Percentiles rank a stretch among this genome's conserved stretches.
These are phyloP conservation scores for Daldinia eschscholtzii DNA, from an alignment of 2,329 filamentous ascomycete genomes.

Conservation along the genomic window DNA sequence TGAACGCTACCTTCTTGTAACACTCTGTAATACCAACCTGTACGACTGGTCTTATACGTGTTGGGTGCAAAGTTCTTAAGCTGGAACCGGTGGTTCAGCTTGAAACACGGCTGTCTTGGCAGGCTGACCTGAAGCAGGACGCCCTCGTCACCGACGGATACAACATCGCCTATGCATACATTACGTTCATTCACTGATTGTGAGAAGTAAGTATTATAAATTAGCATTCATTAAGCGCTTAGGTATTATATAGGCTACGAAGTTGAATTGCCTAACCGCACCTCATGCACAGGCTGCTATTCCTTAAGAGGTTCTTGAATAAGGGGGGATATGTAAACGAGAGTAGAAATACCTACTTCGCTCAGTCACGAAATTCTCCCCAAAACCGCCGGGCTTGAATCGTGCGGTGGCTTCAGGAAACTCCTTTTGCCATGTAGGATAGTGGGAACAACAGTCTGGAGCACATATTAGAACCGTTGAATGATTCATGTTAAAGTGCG, in stretches of 20 bases:
- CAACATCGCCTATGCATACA: slow-evolving; percentile 73
- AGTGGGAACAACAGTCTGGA: slow-evolving; percentile 71
- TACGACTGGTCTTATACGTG: slow-evolving; percentile 68
- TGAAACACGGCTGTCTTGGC: slow-evolving; percentile 75
- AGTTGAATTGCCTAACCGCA: not conserved
- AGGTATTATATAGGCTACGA: too few species aligned
- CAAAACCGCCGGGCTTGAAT: slow-evolving; percentile 71
- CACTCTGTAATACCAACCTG: slow-evolving; percentile 76
- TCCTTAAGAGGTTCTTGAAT: not conserved
- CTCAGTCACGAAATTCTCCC: slow-evolving; percentile 72
- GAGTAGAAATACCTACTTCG: slow-evolving; percentile 49
- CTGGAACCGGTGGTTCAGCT: slow-evolving; percentile 76
- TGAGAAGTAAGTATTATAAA: not conserved
- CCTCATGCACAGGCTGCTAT: not conserved
- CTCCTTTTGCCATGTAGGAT: slow-evolving; percentile 65
- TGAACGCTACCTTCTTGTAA: slow-evolving; percentile 66
- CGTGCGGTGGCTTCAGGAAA: slow-evolving; percentile 63
- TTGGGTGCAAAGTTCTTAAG: slow-evolving; percentile 71
- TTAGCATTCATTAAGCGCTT: too few species aligned
- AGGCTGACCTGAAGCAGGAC: slow-evolving; percentile 70
- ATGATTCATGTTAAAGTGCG: slow-evolving; percentile 2
- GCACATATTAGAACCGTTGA: slow-evolving; percentile 17
- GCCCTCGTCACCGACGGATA: slow-evolving; percentile 57
- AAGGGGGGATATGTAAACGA: slow-evolving; percentile 23
- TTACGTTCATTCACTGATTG: slow-evolving; percentile 70